These are phyloP conservation scores for Hanseniaspora guilliermondii DNA, from an alignment of 805 yeast species.

Conservation along the genomic window DNA sequence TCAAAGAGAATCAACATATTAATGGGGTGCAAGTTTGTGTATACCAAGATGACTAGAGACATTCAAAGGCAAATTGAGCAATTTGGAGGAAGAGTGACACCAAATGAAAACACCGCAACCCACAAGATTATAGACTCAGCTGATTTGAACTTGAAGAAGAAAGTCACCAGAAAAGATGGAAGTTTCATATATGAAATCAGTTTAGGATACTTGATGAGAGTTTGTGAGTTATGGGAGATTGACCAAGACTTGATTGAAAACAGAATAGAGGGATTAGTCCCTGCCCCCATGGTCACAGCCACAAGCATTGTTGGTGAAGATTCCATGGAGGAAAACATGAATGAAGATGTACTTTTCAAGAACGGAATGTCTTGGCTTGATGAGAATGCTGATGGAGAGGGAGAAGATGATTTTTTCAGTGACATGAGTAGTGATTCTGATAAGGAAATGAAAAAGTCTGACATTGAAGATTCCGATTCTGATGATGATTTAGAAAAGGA, in stretches of 20 bases:
- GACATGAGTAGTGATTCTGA: constrained; percentile 23
- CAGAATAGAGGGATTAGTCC: neutral
- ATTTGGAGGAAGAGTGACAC: constrained; percentile 11
- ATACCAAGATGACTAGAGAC: constrained; percentile 7
- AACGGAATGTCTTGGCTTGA: constrained; percentile 16
- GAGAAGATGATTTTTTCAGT: constrained; percentile 26
- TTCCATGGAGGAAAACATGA: constrained; percentile 24
- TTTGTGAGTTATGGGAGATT: constrained; percentile 5
- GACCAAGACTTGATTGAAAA: constrained; percentile 1
- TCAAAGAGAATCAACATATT: neutral
- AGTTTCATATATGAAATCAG: neutral
- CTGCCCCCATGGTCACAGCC: constrained; percentile 19
- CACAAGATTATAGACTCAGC: neutral
- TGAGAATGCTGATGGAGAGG: constrained; percentile 21
- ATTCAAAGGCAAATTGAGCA: constrained; percentile 11
- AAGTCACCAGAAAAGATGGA: neutral
- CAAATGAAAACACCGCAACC: constrained; percentile 2
- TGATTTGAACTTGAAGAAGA: neutral
- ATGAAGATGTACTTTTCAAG: constrained; percentile 15
- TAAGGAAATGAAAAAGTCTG: constrained; percentile 8
- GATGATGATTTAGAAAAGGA: constrained; percentile 13
- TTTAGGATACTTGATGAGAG: neutral
- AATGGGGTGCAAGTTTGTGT: constrained; percentile 4
- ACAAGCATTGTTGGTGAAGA: constrained; percentile 33
- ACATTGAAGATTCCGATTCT: constrained; percentile 15